phyloP scores from a whole-genome alignment of 495 filamentous ascomycete species.

The Parmelia sp. region DNA sequence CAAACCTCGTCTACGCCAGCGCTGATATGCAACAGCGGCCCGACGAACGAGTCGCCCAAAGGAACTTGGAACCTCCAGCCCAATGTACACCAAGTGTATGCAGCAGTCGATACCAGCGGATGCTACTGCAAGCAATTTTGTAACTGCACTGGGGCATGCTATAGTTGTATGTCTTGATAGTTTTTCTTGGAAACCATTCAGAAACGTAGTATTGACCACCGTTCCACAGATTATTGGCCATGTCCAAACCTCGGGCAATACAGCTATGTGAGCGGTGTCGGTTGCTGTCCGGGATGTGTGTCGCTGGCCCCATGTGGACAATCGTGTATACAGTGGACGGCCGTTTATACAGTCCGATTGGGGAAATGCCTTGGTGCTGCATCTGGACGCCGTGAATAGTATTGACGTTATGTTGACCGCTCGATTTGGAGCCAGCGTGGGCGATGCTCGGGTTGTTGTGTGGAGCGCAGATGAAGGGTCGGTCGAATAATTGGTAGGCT shows the following conservation, averaged over 20 bases:
- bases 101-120: neutral
- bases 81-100: neutral
- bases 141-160: neutral
- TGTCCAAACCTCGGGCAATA: neutral
- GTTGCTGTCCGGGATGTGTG: neutral
- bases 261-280: neutral
- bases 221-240: neutral
- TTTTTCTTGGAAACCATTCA: neutral
- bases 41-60: neutral
- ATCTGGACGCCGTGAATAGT: neutral
- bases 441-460: no score
- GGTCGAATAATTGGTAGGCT: no score
- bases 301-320: neutral
- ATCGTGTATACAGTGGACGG: neutral
- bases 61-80: neutral
- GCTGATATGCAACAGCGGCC: neutral
- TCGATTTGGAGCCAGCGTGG: no score
- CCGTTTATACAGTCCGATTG: neutral
- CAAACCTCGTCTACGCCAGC: neutral
- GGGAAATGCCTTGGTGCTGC: neutral
- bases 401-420: no score
- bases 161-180: neutral
- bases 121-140: neutral
- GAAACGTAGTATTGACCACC: neutral
- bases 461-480: no score